phyloP scores from a whole-genome alignment of 1,284 basidiomycete genomes.

The Cutaneotrichosporon dermatis region DNA sequence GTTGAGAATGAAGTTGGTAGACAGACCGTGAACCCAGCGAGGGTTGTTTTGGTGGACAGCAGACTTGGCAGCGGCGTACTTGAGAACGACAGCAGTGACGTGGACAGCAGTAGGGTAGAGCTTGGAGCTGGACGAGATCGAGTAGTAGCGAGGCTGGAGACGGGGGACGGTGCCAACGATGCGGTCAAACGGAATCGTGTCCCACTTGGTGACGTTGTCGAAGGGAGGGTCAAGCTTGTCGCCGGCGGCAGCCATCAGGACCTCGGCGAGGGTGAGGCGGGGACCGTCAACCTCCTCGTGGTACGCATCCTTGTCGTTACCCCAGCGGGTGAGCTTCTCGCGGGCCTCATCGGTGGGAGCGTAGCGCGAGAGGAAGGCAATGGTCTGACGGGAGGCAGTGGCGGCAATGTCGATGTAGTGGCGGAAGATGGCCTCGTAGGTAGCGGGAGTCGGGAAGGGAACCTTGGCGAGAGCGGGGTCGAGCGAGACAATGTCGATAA shows the following conservation, averaged over 20 bases:
- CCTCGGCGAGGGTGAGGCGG: constrained; percentile 83
- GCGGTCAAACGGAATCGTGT: constrained; percentile 84
- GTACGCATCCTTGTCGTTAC: constrained; percentile 83
- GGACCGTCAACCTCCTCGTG: constrained; percentile 67
- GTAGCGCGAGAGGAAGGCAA: constrained; percentile 79
- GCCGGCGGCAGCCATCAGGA: constrained; percentile 78
- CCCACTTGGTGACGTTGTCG: constrained; percentile 67
- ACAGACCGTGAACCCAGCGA: constrained; percentile 72
- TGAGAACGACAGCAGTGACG: constrained; percentile 89
- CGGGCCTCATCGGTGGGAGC: constrained; percentile 77
- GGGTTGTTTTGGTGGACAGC: constrained; percentile 51
- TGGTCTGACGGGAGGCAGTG: constrained; percentile 86
- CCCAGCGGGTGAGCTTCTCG: constrained; percentile 69
- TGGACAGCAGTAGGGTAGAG: constrained; percentile 82
- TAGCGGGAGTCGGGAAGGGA: constrained; percentile 95
- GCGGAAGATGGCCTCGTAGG: constrained; percentile 87
- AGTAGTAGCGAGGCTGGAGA: constrained; percentile 94
- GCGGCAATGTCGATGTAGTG: constrained; percentile 97
- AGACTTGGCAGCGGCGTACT: constrained; percentile 68
- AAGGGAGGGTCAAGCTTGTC: constrained; percentile 61
- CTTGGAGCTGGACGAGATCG: constrained; percentile 96
- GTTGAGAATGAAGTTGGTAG: constrained; percentile 88
- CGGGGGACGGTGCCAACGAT: constrained; percentile 89
- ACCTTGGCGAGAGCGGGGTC: constrained; percentile 98
- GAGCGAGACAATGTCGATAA: constrained; percentile 89